phyloP scores from a whole-genome alignment of 352 stramenopile species.

The Pythium scleroteichum region DNA sequence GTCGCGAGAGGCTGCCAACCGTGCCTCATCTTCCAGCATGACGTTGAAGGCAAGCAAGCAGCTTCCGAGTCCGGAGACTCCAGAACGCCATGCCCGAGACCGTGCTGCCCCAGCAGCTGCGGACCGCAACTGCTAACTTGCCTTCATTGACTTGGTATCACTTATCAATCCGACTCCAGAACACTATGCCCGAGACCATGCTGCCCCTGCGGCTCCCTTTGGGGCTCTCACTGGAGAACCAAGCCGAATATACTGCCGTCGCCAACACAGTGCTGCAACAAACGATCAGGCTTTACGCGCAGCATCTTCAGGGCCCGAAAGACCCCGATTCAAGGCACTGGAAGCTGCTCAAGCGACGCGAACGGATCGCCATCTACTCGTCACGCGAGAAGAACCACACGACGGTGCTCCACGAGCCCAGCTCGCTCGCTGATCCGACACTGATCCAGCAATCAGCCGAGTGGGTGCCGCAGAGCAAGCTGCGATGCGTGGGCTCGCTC shows the following conservation, averaged over 20 bases:
- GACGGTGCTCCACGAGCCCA: background rate
- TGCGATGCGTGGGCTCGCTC: constrained; percentile 53
- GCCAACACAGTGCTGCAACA: constrained; percentile 31
- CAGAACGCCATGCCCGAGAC: no score
- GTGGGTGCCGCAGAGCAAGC: constrained; percentile 37
- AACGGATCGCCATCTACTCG: constrained; percentile 33
- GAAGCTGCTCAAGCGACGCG: constrained; percentile 40
- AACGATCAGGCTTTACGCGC: constrained; percentile 40
- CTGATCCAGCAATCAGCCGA: constrained; percentile 4
- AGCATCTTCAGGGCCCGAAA: constrained; percentile 26
- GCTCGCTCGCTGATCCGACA: constrained; percentile 18
- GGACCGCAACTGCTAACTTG: no score
- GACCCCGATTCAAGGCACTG: constrained; percentile 37
- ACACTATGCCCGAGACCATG: background rate
- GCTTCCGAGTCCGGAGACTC: no score
- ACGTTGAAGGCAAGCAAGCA: no score
- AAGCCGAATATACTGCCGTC: constrained; percentile 5
- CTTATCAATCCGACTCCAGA: no score
- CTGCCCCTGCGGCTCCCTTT: background rate
- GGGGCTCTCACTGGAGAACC: background rate
- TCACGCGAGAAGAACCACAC: constrained; percentile 20
- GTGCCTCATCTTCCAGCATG: no score
- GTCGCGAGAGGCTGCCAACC: no score
- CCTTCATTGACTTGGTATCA: no score
- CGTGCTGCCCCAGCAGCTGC: background rate